Evolutionary conservation across 192 early-diverging fungal species (phyloP), one percentile per base, ranked within the genome.

Genomic region (Coemansia sp.): DNA sequence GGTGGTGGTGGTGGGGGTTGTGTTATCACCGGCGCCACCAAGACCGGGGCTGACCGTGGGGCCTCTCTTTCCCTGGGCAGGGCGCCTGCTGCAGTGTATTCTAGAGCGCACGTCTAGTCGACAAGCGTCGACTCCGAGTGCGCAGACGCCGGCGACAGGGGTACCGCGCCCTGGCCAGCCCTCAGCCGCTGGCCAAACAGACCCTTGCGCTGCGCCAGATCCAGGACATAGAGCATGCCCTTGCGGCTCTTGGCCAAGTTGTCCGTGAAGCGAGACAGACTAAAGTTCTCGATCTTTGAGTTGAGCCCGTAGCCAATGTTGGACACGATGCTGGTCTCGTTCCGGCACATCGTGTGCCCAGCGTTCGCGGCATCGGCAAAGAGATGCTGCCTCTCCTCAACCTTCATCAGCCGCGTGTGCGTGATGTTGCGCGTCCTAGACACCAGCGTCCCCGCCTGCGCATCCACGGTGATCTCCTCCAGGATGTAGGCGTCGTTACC

Each of bases 371-470:
- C 76, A 46, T 84, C 78, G 9, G 78, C 72, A 23, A 55, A 61
- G 42, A 88, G 80, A 20, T 82, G 90, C 70, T 95, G 93, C 33
- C 79, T 82, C 72, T 97, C 96, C 64, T 96, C 92, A 25, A 99
- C 85, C 58, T 92, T 81, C 83, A 97, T 87, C 14, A 94, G 65
- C 41, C 95, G 87, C 24, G 83, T 92, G 68, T 99, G 96, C 46
- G 87, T 92, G 34, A 99, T 68, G 64, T 99, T 99, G 51, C 86
- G 83, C 34, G 91, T 90, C 2, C 79, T 74, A 14, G 90, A 92
- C 14, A 81, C 79, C 85, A 99, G 93, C 30, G 73, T 87, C 41
- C 81, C 70, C n/a, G 71, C 65, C 39, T 72, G 53, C 10, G 87
- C 85, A 74, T 99, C 84, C 30, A 97, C 84, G 41, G 81, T 80